A percentile compares a stretch with the other conserved stretches of the same genome.
phyloP scores from a whole-genome alignment of 139 green algal genomes.

The Marvania coccoides region DNA sequence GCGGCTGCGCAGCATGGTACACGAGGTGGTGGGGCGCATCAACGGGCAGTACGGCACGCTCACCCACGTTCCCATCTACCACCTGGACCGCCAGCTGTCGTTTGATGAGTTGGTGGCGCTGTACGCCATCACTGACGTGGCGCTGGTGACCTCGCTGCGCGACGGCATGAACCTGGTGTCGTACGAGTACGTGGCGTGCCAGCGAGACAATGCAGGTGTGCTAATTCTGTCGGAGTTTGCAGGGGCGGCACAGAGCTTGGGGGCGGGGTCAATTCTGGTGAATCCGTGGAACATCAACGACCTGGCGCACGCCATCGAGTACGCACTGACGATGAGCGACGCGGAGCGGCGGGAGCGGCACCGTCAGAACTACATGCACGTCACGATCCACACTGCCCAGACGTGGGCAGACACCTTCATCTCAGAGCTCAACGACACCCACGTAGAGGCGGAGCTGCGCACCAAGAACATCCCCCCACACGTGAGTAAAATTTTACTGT shows the following conservation, averaged over 20 bases:
- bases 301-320: slow-evolving; percentile 77
- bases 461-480: slow-evolving; percentile 72
- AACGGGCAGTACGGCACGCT: slow-evolving; percentile 96
- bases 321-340: slow-evolving; percentile 77
- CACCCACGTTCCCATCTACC: slow-evolving; percentile 96
- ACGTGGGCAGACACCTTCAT: slow-evolving; percentile 99
- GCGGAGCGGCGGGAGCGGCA: slow-evolving; percentile 85
- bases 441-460: slow-evolving; percentile 93
- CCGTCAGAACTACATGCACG: slow-evolving; percentile 92
- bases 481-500: too few relatives aligned
- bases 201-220: slow-evolving; percentile 82
- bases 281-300: slow-evolving; percentile 99
- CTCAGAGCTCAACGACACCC: slow-evolving; percentile 95
- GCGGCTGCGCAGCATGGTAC: slow-evolving; percentile 85
- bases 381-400: slow-evolving; percentile 79
- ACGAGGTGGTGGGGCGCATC: slow-evolving; percentile 99
- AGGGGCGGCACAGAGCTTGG: slow-evolving; percentile 76
- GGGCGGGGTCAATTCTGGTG: slow-evolving; percentile 90
- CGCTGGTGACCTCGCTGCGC: slow-evolving; percentile 70
- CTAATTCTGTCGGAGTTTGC: slow-evolving; percentile 98
- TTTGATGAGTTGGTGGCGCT: slow-evolving; percentile 96
- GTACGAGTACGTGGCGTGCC: slow-evolving; percentile 88
- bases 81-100: slow-evolving; percentile 82
- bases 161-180: slow-evolving; percentile 94
- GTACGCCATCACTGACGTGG: slow-evolving; percentile 85